Base-by-base conservation (phyloP, 768 basidiomycete species). In the Boletus subparvulus region DNA sequence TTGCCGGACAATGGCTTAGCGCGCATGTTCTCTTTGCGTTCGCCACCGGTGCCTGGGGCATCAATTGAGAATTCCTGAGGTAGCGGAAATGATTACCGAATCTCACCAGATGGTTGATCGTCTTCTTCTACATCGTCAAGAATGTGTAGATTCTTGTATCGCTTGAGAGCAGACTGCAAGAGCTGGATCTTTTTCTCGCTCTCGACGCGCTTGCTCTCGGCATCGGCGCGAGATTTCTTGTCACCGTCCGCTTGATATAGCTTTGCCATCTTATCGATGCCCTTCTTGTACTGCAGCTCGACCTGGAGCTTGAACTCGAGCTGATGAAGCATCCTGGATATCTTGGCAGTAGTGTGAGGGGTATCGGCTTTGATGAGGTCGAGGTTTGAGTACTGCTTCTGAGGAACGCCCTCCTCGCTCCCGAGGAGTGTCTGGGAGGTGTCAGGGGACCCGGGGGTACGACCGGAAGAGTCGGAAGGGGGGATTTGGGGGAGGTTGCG, bases 281-380 rank as follows among this genome's bases (percentile, higher is more conserved):
- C 97, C 71, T 88, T 83, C 80, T 95, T 96, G 80, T 98, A 98
- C 75, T 98, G 94, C 77, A 90, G 84, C 75, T 99, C 97, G 61
- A 99, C 93, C 73, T 96, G 92, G 53, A 98, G 86, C 77, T 99
- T 99, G 84, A 98, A 99, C 75, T 98, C 95, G 59, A 99, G 87
- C 74, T 98, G 95, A 74, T 98, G 95, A 48, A 98, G 84, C 95
- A 98, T 98, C 64, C 85, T 85, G 41, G 94, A 92, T 71, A 99
- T 98, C 79, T 96, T 98, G 63, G 92, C 88, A 2, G 95, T 89
- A 19, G 94, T 94, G 69, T 96, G 85, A 16, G 96, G 95, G 44
- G 95, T 95, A 76, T 99, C 97, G 61, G 94, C 94, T 75, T 95
- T 95, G 74, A 97, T 93, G 60, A 99, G 78, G 79, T 99, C 97